Percentiles rank a stretch among this genome's conserved stretches.
These are phyloP conservation scores for Geranomyces michiganensis DNA, from an alignment of 192 early-diverging fungal species.

Conservation along the genomic window DNA sequence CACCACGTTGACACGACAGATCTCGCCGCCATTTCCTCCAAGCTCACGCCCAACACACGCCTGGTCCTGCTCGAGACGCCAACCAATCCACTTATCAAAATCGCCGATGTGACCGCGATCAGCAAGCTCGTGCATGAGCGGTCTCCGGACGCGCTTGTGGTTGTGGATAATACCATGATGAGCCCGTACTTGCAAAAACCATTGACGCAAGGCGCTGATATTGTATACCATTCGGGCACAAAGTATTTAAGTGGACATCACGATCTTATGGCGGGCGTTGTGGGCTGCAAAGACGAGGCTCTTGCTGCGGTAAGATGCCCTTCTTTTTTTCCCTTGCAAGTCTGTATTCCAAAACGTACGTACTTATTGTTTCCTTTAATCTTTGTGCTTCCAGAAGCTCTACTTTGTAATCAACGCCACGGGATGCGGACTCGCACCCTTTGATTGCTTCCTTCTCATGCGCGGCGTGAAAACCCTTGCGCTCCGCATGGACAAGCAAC, in stretches of 20 bases:
- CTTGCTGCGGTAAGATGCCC: constrained; percentile 80
- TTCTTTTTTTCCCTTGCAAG: constrained; percentile 4
- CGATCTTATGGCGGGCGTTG: constrained; percentile 98
- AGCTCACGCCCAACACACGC: constrained; percentile 75
- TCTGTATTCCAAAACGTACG: background rate
- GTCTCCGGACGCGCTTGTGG: constrained; percentile 80
- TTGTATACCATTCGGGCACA: constrained; percentile 95
- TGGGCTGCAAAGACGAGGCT: constrained; percentile 71
- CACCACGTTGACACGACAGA: constrained; percentile 92
- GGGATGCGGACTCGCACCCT: constrained; percentile 85
- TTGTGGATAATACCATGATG: constrained; percentile 99
- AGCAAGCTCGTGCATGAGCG: constrained; percentile 68
- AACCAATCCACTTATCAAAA: constrained; percentile 95
- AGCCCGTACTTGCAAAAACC: constrained; percentile 90
- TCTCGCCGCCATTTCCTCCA: constrained; percentile 59
- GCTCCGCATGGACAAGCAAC: constrained; percentile 95
- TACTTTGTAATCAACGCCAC: constrained; percentile 96
- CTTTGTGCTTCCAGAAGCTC: constrained; percentile 58
- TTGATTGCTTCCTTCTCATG: constrained; percentile 91
- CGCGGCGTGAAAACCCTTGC: constrained; percentile 94
- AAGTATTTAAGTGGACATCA: constrained; percentile 98
- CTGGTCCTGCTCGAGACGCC: constrained; percentile 93
- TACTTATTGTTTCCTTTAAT: too few relatives aligned
- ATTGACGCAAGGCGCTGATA: constrained; percentile 88
- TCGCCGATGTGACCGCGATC: constrained; percentile 86